Base-by-base conservation (phyloP, 371 early-diverging fungal species). In the Rhizopus delemar region DNA sequence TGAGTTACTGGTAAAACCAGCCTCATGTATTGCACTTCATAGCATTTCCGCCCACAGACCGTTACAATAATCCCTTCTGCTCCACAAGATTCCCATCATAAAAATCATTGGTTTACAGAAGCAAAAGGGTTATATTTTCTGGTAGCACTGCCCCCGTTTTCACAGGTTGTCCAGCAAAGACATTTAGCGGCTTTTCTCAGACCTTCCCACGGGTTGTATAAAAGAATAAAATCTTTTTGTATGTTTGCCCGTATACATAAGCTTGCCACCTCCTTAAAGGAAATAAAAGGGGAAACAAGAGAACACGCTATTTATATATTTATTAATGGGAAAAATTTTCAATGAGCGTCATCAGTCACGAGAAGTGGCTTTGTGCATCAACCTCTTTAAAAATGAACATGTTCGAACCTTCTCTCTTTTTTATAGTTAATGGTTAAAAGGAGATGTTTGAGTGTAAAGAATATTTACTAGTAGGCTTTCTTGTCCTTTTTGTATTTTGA, bases 11-110 rank as follows among this genome's bases (percentile, higher is more conserved):
- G 54, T 41, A 38, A 62, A 61, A 59, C 59, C 54, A 61, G 77
- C 55, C 77, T 70, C 66, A 70, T 66, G 77, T 71, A 77, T 77
- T 77, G 77, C 77, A 77, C 77, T 77, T 68, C 72, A 77, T 71
- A 77, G 70, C 68, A 36, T 60, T 69, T 56, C 68, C 75, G 65
- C 75, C 75, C 65, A 66, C 70, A 75, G 70, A 66, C 72, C 66
- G 48, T 69, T 75, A 69, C 68, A 66, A 63, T 65, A 59, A 66
- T 48, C 67, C 51, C 22, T 12, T 48, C 29, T 7, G 7, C 15
- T 15, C 48, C 48, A 22, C 8, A 9, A 16, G 8, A 45, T 15
- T 55, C 71, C 65, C 65, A 53, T 63, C 68, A 60, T 53, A 56
- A 60, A 46, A 46, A 29, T 41, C 41, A 49, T 56, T 64, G 65